These are phyloP conservation scores for Emericellopsis terricola DNA, from an alignment of 495 filamentous ascomycete species.

Conservation along the genomic window DNA sequence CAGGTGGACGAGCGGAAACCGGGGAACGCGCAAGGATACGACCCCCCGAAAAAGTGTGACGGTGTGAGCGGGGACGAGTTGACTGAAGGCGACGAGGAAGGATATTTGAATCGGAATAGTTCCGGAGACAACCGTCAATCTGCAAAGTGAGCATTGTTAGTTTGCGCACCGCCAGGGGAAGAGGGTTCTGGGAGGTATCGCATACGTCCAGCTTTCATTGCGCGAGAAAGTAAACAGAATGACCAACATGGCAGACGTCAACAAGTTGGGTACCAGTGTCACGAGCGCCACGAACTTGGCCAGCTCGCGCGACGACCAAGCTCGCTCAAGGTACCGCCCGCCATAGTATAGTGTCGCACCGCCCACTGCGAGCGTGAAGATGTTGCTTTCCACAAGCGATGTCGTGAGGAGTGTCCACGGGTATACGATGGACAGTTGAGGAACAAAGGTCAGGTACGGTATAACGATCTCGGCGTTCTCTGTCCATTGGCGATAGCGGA, in stretches of 20 bases:
- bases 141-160: conserved; percentile 24
- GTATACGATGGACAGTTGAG: conserved; percentile 64
- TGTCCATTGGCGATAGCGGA: conserved; percentile 49
- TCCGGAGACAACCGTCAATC: conserved; percentile 64
- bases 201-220: conserved; percentile 52
- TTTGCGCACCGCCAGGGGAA: conserved; percentile 4
- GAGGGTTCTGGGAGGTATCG: too few species aligned
- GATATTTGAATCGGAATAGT: conserved; percentile 78
- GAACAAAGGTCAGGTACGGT: conserved; percentile 74
- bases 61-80: conserved; percentile 95
- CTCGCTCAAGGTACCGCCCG: conserved; percentile 85
- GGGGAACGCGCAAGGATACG: conserved; percentile 71
- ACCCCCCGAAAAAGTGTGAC: conserved; percentile 79
- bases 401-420: conserved; percentile 86
- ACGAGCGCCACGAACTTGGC: conserved; percentile 73
- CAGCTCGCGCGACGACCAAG: conserved; percentile 88
- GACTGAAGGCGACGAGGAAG: conserved; percentile 95
- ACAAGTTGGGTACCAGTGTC: conserved; percentile 59
- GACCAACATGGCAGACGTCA: conserved; percentile 55
- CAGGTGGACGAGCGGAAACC: conserved; percentile 78
- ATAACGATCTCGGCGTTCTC: conserved; percentile 41
- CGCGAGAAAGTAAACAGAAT: conserved; percentile 52
- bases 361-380: conserved; percentile 71
- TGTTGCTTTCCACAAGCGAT: conserved; percentile 81
- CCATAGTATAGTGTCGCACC: conserved; percentile 77